These are phyloP conservation scores for Penicillium riverlandense DNA, from an alignment of 495 filamentous ascomycete species.

Conservation along the genomic window DNA sequence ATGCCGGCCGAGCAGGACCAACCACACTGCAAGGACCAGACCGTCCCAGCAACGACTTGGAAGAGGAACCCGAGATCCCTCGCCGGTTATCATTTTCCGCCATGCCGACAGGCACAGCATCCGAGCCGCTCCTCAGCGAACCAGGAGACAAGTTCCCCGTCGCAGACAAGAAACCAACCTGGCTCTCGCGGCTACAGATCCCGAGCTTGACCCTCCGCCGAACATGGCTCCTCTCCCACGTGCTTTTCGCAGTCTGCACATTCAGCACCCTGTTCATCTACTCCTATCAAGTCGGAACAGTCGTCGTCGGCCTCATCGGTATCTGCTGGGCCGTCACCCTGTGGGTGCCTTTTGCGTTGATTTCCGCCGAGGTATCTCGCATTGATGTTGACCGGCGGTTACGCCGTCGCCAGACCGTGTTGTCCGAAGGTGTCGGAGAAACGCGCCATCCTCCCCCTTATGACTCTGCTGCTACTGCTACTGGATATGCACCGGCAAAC, in stretches of 20 bases:
- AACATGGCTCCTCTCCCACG: conserved; percentile 73
- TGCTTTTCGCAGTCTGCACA: conserved; percentile 73
- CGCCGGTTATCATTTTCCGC: conserved; percentile 27
- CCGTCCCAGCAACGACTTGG: background rate
- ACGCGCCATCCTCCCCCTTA: no score
- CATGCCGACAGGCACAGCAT: conserved; percentile 16
- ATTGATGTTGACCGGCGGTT: conserved; percentile 63
- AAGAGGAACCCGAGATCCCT: conserved; percentile 8
- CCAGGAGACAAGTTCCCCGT: conserved; percentile 1
- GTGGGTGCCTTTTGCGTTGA: conserved; percentile 91
- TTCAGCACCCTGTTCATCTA: conserved; percentile 72
- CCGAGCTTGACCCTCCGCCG: conserved; percentile 76
- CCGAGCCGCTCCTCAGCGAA: conserved; percentile 22
- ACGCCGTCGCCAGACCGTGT: conserved; percentile 29
- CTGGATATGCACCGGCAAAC: conserved; percentile 4
- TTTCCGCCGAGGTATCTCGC: conserved; percentile 76
- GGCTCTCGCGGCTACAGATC: conserved; percentile 57
- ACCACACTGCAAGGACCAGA: no score
- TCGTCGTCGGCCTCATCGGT: conserved; percentile 70
- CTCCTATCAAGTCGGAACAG: conserved; percentile 56
- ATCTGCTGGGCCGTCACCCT: conserved; percentile 84
- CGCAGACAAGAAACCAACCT: conserved; percentile 14
- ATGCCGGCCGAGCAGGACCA: conserved; percentile 15
- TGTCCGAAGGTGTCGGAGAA: background rate
- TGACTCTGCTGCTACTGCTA: background rate